Conservation (phyloP, 192 early-diverging fungal genomes). For the Coemansia guatemalensis region DNA sequence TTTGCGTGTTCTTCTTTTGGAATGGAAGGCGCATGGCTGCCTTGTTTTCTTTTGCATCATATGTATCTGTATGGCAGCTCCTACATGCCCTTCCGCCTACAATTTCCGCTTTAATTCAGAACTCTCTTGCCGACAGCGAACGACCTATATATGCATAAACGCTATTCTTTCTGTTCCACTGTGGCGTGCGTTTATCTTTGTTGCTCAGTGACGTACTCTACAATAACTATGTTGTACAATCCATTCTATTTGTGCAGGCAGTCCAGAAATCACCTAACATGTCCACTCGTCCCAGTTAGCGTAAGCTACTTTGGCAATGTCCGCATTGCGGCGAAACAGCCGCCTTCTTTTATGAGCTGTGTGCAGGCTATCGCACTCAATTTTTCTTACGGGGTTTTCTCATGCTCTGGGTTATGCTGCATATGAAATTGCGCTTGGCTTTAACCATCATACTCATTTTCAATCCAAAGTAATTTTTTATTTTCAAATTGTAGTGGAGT, state of each 20-base stretch:
- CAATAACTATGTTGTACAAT: not conserved
- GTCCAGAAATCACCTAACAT: not conserved
- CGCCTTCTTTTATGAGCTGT: not conserved
- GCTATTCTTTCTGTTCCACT: not conserved
- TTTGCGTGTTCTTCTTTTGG: not conserved
- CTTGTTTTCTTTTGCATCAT: not conserved
- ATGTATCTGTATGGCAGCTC: not conserved
- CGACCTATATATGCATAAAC: not conserved
- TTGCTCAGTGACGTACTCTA: not conserved
- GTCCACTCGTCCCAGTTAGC: not conserved
- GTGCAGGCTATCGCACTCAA: too few relatives aligned
- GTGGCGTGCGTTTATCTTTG: not conserved
- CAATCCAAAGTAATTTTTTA: not conserved
- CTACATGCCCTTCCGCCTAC: not conserved
- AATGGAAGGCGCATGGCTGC: not conserved
- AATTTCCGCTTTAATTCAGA: not conserved
- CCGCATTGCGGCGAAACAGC: not conserved
- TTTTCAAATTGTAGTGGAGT: slow-evolving; percentile 57
- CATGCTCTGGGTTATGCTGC: not conserved
- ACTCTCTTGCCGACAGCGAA: not conserved
- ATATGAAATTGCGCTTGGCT: not conserved
- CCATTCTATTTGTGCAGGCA: not conserved
- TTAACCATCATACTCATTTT: not conserved
- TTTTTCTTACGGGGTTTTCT: too few relatives aligned
- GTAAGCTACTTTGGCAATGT: not conserved